Evolutionary conservation across 2,329 filamentous ascomycete genomes (phyloP), one percentile per base, ranked within the genome.

Genomic region (Scortechinia acanthostroma): DNA sequence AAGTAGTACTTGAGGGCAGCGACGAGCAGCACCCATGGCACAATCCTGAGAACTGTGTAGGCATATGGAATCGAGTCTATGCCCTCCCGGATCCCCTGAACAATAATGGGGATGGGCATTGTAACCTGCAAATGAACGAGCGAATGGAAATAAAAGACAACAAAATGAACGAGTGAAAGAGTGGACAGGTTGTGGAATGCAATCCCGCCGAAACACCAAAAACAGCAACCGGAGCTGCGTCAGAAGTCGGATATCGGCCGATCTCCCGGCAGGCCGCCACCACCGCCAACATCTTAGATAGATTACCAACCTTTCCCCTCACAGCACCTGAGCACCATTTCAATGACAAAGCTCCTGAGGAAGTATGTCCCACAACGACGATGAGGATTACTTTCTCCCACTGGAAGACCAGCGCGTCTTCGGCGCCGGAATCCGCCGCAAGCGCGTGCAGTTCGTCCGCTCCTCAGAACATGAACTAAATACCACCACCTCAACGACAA

Each of bases 1-100:
- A 84, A 86, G 68, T 86, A 95, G 56, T 73, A 71, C 71, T 96
- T 97, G 51, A 84, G 56, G 46, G 74, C 57, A 47, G 68, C 71
- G 21, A 86, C 50, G 5, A 78, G 47, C 15, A 66, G 60, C 28
- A 81, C 52, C 57, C 69, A 74, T 50, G 73, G 71, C 21, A 71
- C 53, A n/a, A 70, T 52, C 52, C 76, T 76, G 46, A 83, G 54
- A 19, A 76, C 57, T 3, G 70, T 65, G 55, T 70, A 70, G 46
- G 72, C 63, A 58, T 73, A 70, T 2, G 78, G 74, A 40, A 83
- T 66, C 16, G 69, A 56, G 80, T 68, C 14, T 6, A 40, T 10
- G 35, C 35, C 35, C 17, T 40, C 35, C 45, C 63, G 61, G 42
- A 78, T 59, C 30, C 67, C 73, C 56, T 77, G 65, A 40, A 66